Base-by-base conservation (phyloP, 345 rosid genomes). In the Bretschneidera sinensis region DNA sequence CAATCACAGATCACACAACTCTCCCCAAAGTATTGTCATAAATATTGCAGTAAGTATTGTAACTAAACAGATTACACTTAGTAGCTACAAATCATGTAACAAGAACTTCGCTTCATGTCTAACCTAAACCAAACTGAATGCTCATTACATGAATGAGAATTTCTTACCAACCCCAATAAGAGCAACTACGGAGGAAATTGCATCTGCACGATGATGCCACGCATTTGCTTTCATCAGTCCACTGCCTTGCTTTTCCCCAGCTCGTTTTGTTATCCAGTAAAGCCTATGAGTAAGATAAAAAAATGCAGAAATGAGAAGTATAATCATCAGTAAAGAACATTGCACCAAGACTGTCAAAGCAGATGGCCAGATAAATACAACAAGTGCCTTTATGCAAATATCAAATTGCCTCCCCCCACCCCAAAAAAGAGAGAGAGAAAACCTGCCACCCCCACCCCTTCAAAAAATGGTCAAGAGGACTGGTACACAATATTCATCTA, bases 131-230 rank as follows among this genome's bases (percentile, higher is more conserved):
- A 55, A 20, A 48, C 31, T 2, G 33, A 55, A 43, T 43, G 58
- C 11, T 18, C 21, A n/a, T n/a, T 20, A 45, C 21, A 61, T 24
- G 24, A 35, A 66, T 18, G 2, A 63, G 35, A 43, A 39, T 34
- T 61, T 68, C 81, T 80, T 81, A 85, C 92, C 92, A 75, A 79
- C 89, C 59, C 98, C 98, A 67, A 92, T 67, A 45, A 92, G 88
- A 49, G 98, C 92, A 71, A 92, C 90, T 43, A 92, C 60, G 43
- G 97, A 92, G 35, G 98, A 92, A 68, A 92, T 71, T 16, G 97
- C 98, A 85, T 92, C 96, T 21, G 88, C 84, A 54, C 97, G 97
- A 78, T 89, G 98, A 79, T 92, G 98, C 98, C 98, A 92, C 54
- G 97, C 97, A 79, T 92, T 92, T 65, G 98, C 98, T 75, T 80